These are phyloP conservation scores for Mucor indicus DNA, from an alignment of 371 early-diverging fungal genomes.

Conservation along the genomic window DNA sequence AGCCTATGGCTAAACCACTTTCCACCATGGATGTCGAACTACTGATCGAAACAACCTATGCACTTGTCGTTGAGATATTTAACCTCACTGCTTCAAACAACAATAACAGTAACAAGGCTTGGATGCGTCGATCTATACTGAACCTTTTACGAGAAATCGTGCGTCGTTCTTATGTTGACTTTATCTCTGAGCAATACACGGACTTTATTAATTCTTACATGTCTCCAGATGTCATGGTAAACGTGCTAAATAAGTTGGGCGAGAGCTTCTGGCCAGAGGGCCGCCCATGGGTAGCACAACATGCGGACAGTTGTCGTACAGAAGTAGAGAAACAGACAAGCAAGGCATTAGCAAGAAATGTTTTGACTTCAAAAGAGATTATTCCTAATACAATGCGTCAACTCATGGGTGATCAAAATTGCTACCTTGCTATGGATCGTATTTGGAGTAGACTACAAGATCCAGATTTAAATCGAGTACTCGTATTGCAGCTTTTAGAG, in stretches of 20 bases:
- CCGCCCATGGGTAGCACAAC: no score
- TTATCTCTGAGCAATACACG: constrained; percentile 37
- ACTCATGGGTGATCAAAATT: constrained; percentile 49
- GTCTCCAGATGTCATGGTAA: constrained; percentile 35
- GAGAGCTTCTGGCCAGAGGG: constrained; percentile 44
- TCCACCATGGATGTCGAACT: constrained; percentile 43
- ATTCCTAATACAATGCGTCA: constrained; percentile 43
- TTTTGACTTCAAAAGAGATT: constrained; percentile 31
- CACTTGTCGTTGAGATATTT: constrained; percentile 43
- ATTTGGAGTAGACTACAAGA: constrained; percentile 42
- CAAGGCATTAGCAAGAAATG: constrained; percentile 20
- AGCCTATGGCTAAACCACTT: no score
- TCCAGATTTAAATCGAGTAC: constrained; percentile 34
- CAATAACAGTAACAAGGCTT: constrained; percentile 38
- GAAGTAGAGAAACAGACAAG: constrained; percentile 36
- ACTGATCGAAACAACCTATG: constrained; percentile 48
- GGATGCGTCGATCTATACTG: constrained; percentile 43
- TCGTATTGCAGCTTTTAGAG: constrained; percentile 43
- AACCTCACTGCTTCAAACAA: constrained; percentile 30
- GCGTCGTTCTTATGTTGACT: constrained; percentile 43
- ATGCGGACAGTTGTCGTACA: no score
- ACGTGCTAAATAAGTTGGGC: constrained; percentile 18
- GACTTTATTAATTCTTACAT: constrained; percentile 34
- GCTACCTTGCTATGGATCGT: constrained; percentile 43
- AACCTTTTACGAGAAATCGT: constrained; percentile 44